Percentiles rank a stretch among this genome's conserved stretches.
These are phyloP conservation scores for Saxophila tyrrhenica DNA, from an alignment of 495 filamentous ascomycete genomes.

Conservation along the genomic window DNA sequence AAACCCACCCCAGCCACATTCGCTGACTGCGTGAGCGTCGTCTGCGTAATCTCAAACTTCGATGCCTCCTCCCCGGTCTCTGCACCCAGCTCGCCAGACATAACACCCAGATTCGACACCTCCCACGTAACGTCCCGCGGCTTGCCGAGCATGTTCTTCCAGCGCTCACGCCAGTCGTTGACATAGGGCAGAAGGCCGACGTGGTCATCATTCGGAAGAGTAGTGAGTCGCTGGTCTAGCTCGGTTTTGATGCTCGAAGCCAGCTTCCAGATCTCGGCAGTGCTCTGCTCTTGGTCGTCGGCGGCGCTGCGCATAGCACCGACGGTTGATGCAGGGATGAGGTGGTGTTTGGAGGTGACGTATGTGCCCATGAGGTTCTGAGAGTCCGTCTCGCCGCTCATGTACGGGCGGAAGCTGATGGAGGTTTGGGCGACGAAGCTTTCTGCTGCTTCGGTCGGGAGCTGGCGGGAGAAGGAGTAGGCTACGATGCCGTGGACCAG, in stretches of 20 bases:
- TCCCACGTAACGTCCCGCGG: not conserved
- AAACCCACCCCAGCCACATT: not conserved
- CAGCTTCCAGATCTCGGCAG: not conserved
- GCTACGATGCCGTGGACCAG: not conserved
- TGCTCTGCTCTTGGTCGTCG: not conserved
- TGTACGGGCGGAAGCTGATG: not conserved
- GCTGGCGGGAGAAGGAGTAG: not conserved
- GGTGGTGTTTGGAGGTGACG: not conserved
- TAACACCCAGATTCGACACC: not conserved
- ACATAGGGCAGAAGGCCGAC: not conserved
- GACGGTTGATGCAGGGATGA: not conserved
- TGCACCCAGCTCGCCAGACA: not conserved
- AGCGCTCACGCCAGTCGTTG: not conserved
- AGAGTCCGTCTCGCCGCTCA: not conserved
- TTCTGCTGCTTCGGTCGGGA: not conserved
- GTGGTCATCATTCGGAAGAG: not conserved
- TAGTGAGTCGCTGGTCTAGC: not conserved
- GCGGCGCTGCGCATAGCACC: not conserved
- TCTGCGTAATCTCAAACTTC: not conserved
- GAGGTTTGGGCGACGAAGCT: not conserved
- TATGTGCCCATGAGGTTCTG: not conserved
- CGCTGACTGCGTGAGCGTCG: not conserved
- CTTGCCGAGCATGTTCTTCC: not conserved
- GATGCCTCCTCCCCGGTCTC: not conserved
- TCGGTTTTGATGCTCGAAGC: not conserved